Conservation (phyloP, 345 rosid genomes). For the Theobroma cacao region DNA sequence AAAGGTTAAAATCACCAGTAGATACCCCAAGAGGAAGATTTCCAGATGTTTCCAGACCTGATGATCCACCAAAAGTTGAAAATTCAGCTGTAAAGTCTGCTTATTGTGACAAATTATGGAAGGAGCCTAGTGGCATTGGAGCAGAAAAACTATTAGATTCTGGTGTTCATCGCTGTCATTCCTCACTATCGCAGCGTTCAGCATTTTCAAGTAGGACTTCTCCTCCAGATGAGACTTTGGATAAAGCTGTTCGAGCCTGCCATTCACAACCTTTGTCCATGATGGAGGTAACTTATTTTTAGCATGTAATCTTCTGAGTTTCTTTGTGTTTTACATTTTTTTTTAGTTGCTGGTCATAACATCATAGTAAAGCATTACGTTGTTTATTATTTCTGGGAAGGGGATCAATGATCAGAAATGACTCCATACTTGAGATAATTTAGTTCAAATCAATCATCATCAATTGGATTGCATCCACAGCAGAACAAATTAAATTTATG, state of each 20-base stretch:
- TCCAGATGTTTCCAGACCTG: constrained; percentile 38
- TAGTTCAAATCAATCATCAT: neutral
- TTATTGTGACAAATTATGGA: constrained; percentile 29
- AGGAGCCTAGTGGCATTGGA: constrained; percentile 30
- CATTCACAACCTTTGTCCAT: constrained; percentile 82
- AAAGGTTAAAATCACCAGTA: constrained; percentile 45
- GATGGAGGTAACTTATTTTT: constrained; percentile 57
- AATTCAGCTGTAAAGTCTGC: constrained; percentile 38
- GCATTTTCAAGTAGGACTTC: constrained; percentile 45
- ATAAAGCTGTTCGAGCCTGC: constrained; percentile 60
- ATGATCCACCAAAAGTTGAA: constrained; percentile 39
- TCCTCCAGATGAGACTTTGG: constrained; percentile 54
- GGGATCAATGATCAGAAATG: neutral
- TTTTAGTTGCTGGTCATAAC: neutral
- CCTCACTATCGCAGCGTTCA: constrained; percentile 71
- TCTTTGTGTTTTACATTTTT: neutral
- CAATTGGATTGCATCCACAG: constrained; percentile 1
- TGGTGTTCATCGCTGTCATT: constrained; percentile 74
- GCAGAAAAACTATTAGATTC: constrained; percentile 51
- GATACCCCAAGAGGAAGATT: constrained; percentile 42
- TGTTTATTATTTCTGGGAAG: neutral
- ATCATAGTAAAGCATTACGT: neutral
- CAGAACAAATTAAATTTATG: neutral
- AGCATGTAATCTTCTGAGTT: neutral
- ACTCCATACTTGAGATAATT: neutral